Conservation (phyloP, 2,329 filamentous ascomycete species). For the Penicillium occitanis region DNA sequence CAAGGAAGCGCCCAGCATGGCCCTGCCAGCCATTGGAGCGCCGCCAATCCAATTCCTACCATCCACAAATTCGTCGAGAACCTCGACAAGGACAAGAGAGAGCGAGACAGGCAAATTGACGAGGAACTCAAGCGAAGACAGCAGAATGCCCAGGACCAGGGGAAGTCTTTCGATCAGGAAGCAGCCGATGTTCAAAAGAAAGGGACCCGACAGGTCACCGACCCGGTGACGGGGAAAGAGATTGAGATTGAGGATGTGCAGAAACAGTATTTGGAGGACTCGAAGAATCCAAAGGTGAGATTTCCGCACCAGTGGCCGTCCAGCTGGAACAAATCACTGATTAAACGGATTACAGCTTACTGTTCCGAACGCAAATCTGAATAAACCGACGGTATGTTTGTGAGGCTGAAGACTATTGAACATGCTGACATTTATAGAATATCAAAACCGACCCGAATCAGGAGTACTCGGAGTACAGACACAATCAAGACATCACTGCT, state of each 20-base stretch:
- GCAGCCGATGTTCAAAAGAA: constrained; percentile 45
- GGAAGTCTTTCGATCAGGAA: constrained; percentile 48
- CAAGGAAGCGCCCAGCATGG: constrained; percentile 38
- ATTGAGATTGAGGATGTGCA: constrained; percentile 83
- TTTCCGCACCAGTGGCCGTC: background rate
- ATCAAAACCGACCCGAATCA: constrained; percentile 70
- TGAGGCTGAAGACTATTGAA: background rate
- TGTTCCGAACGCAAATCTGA: constrained; percentile 85
- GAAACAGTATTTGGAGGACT: constrained; percentile 66
- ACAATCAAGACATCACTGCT: constrained; percentile 84
- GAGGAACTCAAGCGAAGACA: constrained; percentile 48
- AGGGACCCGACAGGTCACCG: constrained; percentile 66
- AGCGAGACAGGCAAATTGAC: constrained; percentile 72
- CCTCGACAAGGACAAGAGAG: constrained; percentile 75
- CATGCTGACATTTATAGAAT: constrained; percentile 41
- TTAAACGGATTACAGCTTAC: constrained; percentile 58
- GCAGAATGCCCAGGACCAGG: constrained; percentile 32
- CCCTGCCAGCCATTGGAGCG: constrained; percentile 73
- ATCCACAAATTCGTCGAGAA: constrained; percentile 78
- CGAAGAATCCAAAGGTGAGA: constrained; percentile 68
- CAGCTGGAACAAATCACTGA: background rate
- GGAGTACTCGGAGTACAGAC: constrained; percentile 74
- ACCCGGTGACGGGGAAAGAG: constrained; percentile 83
- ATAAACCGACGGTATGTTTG: constrained; percentile 62
- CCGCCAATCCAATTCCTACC: constrained; percentile 79